These are phyloP conservation scores for Chaetoscypha palmicola DNA, from an alignment of 2,329 filamentous ascomycete species.

Conservation along the genomic window DNA sequence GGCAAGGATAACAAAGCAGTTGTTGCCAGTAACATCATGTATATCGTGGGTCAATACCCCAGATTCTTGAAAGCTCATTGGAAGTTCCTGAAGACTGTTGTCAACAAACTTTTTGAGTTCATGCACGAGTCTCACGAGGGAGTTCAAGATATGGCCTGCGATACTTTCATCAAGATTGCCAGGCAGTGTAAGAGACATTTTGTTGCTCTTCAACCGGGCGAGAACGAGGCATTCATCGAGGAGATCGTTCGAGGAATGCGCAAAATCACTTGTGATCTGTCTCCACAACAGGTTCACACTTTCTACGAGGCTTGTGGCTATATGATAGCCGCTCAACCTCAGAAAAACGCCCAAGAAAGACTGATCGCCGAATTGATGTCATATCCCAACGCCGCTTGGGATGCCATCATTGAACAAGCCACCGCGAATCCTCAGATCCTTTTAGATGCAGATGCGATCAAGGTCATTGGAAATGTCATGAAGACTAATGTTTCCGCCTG, in stretches of 20 bases:
- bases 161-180: slow-evolving; percentile 99
- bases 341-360: slow-evolving; percentile 88
- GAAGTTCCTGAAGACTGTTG: slow-evolving; percentile 99
- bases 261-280: slow-evolving; percentile 91
- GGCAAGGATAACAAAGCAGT: slow-evolving; percentile 99
- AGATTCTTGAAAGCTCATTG: slow-evolving; percentile 98
- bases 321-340: slow-evolving; percentile 97
- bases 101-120: slow-evolving; percentile 99
- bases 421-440: slow-evolving; percentile 79
- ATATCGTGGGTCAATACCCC: slow-evolving; percentile 97
- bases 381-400: slow-evolving; percentile 90
- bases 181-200: slow-evolving; percentile 97
- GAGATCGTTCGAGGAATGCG: slow-evolving; percentile 95
- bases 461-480: slow-evolving; percentile 99
- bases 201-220: slow-evolving; percentile 88
- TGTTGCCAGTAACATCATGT: slow-evolving; percentile 99
- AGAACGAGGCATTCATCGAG: slow-evolving; percentile 94
- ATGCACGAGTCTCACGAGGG: slow-evolving; percentile 99
- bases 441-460: slow-evolving; percentile 91
- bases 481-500: slow-evolving; percentile 99
- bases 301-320: slow-evolving; percentile 99
- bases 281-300: slow-evolving; percentile 94
- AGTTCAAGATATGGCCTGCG: slow-evolving; percentile 99
- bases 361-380: slow-evolving; percentile 88
- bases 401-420: slow-evolving; percentile 84